Percentiles rank a stretch among this genome's conserved stretches.
phyloP scores from a whole-genome alignment of 2,329 filamentous ascomycete genomes.

The Cladophialophora immunda region DNA sequence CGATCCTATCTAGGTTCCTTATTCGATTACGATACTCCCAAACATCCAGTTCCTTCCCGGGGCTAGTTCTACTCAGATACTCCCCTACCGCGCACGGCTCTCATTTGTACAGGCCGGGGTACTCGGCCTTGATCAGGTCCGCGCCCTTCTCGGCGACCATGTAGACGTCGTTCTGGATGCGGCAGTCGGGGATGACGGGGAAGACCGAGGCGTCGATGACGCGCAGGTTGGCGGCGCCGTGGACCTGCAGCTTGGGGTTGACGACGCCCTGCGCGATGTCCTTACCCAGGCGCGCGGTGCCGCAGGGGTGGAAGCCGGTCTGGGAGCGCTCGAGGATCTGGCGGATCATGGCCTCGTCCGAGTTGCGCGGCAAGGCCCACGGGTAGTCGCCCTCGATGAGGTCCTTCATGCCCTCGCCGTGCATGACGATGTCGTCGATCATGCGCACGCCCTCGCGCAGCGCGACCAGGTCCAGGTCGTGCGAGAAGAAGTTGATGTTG shows the following conservation, averaged over 20 bases:
- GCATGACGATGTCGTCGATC: conserved; percentile 64
- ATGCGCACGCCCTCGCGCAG: conserved; percentile 67
- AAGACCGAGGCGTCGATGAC: conserved; percentile 48
- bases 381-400: conserved; percentile 59
- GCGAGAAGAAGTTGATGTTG: conserved; percentile 56
- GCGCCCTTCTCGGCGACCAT: conserved; percentile 46
- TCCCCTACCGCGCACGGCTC: background rate
- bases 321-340: conserved; percentile 67
- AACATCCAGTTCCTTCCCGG: background rate
- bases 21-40: background rate
- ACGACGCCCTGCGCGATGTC: conserved; percentile 56
- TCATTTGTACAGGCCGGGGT: conserved; percentile 9
- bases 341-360: conserved; percentile 65
- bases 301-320: conserved; percentile 68
- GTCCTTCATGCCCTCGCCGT: conserved; percentile 64
- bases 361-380: conserved; percentile 66
- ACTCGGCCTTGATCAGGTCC: conserved; percentile 40
- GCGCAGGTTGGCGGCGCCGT: conserved; percentile 45
- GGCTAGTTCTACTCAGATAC: too few relatives aligned
- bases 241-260: conserved; percentile 43
- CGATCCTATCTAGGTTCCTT: background rate
- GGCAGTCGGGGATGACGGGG: conserved; percentile 47
- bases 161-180: conserved; percentile 51
- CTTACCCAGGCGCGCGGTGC: conserved; percentile 63
- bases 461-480: conserved; percentile 64